phyloP scores from a whole-genome alignment of 768 basidiomycete species.

The Cubamyces sp. region DNA sequence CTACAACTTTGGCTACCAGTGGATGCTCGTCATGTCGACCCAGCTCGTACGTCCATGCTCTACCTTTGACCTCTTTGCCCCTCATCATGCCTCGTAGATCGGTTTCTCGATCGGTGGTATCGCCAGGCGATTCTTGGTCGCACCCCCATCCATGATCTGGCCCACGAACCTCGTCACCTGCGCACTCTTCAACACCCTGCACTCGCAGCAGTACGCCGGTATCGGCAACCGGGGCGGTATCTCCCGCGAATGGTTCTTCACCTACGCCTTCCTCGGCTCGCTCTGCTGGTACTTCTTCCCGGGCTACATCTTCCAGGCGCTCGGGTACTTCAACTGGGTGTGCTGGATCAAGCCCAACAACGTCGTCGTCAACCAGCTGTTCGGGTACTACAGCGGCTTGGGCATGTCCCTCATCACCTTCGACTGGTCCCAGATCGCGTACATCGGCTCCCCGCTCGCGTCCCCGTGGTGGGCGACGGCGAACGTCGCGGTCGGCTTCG shows the following conservation, averaged over 20 bases:
- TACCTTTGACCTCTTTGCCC: too few relatives aligned
- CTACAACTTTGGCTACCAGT: slow-evolving; percentile 43
- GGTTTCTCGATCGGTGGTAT: slow-evolving; percentile 49
- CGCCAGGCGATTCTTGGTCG: slow-evolving; percentile 48
- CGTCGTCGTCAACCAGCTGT: slow-evolving; percentile 71
- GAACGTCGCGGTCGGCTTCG: slow-evolving; percentile 64
- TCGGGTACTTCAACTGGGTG: slow-evolving; percentile 48
- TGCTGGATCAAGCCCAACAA: slow-evolving; percentile 76
- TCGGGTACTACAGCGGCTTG: slow-evolving; percentile 55
- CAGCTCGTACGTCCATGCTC: slow-evolving; percentile 28
- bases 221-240: slow-evolving; percentile 49
- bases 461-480: slow-evolving; percentile 86
- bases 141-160: slow-evolving; percentile 51
- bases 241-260: slow-evolving; percentile 57
- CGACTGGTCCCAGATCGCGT: slow-evolving; percentile 78
- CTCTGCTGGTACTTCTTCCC: slow-evolving; percentile 63
- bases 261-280: slow-evolving; percentile 43
- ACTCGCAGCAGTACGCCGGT: slow-evolving; percentile 44
- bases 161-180: slow-evolving; percentile 46
- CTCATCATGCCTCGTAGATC: slow-evolving; percentile 30
- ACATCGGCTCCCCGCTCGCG: slow-evolving; percentile 71
- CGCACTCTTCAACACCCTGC: slow-evolving; percentile 50
- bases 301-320: slow-evolving; percentile 68
- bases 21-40: slow-evolving; percentile 47
- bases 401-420: slow-evolving; percentile 77